Evolutionary conservation across 2,329 filamentous ascomycete species (phyloP).

Genomic region (Microdochium paspali): DNA sequence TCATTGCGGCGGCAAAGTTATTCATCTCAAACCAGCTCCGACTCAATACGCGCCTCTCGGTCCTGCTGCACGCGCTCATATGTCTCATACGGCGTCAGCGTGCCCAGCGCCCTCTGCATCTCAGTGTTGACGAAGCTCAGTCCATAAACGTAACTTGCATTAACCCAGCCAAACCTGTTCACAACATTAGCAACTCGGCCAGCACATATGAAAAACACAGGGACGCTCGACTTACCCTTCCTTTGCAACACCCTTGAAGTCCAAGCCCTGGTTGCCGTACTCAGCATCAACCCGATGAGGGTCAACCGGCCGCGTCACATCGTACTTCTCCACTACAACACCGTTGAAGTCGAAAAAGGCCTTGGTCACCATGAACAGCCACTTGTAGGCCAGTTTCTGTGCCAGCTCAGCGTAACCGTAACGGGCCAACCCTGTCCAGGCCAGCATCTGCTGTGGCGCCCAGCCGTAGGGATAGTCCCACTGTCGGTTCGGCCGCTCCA

Average conservation of each 20-base stretch:
- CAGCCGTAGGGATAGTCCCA: constrained; percentile 99
- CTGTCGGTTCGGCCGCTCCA: constrained; percentile 86
- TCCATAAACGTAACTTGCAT: constrained; percentile 93
- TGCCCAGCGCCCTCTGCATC: constrained; percentile 80
- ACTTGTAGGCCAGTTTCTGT: constrained; percentile 85
- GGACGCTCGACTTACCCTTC: constrained; percentile 65
- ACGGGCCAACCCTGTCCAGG: constrained; percentile 84
- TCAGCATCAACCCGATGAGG: constrained; percentile 93
- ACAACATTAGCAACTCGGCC: constrained; percentile 3
- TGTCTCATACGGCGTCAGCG: constrained; percentile 76
- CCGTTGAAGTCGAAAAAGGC: constrained; percentile 98
- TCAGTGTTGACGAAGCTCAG: constrained; percentile 81
- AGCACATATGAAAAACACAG: background rate
- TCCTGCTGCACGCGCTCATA: constrained; percentile 61
- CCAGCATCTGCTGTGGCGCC: constrained; percentile 97
- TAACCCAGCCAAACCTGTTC: constrained; percentile 91
- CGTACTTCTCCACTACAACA: constrained; percentile 97
- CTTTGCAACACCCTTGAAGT: constrained; percentile 91
- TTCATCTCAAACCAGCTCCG: constrained; percentile 10
- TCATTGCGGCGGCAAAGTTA: no score
- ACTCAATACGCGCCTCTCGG: constrained; percentile 41
- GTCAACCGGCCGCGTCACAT: constrained; percentile 82
- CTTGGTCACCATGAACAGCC: constrained; percentile 97
- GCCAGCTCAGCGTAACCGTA: constrained; percentile 91
- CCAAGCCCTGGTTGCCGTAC: constrained; percentile 91